Evolutionary conservation across 2,329 filamentous ascomycete species (phyloP).

Genomic region (Elsinoe batatas): DNA sequence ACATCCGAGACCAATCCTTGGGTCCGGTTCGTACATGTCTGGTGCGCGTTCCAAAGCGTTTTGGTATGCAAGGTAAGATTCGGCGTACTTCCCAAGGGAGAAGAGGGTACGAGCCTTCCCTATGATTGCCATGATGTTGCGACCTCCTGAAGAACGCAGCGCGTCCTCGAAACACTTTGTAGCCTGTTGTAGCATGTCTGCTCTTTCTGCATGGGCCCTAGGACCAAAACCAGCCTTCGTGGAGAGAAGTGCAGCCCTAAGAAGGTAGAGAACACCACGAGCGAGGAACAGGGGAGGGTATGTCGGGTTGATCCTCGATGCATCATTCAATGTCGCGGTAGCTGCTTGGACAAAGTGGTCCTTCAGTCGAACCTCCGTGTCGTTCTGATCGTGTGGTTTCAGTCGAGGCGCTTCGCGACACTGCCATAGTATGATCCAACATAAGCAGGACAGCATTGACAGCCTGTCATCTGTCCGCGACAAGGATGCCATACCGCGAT

Average conservation of each 20-base stretch:
- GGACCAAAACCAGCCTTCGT: constrained; percentile 55
- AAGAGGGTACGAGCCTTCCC: constrained; percentile 82
- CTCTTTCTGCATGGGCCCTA: constrained; percentile 58
- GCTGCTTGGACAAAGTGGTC: constrained; percentile 85
- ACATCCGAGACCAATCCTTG: constrained; percentile 88
- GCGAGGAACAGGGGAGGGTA: constrained; percentile 88
- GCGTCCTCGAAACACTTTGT: constrained; percentile 94
- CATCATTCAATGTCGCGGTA: constrained; percentile 88
- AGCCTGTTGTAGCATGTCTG: constrained; percentile 73
- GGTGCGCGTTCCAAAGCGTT: constrained; percentile 78
- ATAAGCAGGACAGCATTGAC: constrained; percentile 72
- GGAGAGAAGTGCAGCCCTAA: constrained; percentile 77
- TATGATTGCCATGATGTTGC: constrained; percentile 85
- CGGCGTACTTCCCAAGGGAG: constrained; percentile 74
- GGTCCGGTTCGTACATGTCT: constrained; percentile 81
- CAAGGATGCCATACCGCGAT: constrained; percentile 64
- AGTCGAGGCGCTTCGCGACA: constrained; percentile 69
- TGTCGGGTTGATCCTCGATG: constrained; percentile 83
- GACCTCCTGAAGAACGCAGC: constrained; percentile 68
- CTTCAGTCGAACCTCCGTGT: constrained; percentile 75
- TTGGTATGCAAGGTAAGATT: constrained; percentile 78
- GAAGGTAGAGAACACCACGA: constrained; percentile 76
- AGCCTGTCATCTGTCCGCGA: constrained; percentile 67
- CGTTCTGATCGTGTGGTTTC: constrained; percentile 44
- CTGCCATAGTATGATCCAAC: constrained; percentile 87